Base-by-base conservation (phyloP, 495 filamentous ascomycete genomes). In the Xylaria curta region DNA sequence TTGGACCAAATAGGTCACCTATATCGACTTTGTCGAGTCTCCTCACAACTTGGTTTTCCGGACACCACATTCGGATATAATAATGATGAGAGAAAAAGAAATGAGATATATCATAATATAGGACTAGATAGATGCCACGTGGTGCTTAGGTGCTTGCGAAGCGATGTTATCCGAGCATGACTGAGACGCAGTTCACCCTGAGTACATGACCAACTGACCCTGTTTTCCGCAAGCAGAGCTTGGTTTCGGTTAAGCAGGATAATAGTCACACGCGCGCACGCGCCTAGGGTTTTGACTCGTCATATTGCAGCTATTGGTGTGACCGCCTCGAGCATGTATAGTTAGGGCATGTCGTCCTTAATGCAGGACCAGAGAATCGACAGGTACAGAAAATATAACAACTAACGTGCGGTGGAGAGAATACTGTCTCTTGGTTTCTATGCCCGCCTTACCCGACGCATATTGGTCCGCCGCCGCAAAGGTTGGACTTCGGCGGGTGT, bases 1-100 rank as follows among this genome's bases (percentile, higher is more conserved):
- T 67, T 67, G 65, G 65, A 40, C 49, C 65, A 4, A 19, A 56
- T 19, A 56, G 19, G 58, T 38, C 56, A 38, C 28, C 56, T 36
- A 33, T 8, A 59, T 36, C 54, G 15, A 56, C 51, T 58, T 31
- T 33, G 1, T 58, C 54, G 12, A 58, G 6, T 21, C 28, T 28
- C 26, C 12, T 56, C 24, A 28, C 51, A 56, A 56, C 51, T 58
- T 33, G 12, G 26, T 33, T 58, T 33, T 4, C 38, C 19, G 12
- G 33, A 38, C 31, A 3, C 58, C 19, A 6, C n/a, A 36, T 38
- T 60, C n/a, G 19, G n/a, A 38, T 60, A 19, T 24, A 9, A 15
- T 17, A 19, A 38, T 4, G 5, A 63, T 38, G 21, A 4, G 54
- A 21, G 58, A 31, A 33, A 33, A 21, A 31, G 13, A 49, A 19